phyloP scores from a whole-genome alignment of 805 yeast species.

The Myxozyma mucilagina region DNA sequence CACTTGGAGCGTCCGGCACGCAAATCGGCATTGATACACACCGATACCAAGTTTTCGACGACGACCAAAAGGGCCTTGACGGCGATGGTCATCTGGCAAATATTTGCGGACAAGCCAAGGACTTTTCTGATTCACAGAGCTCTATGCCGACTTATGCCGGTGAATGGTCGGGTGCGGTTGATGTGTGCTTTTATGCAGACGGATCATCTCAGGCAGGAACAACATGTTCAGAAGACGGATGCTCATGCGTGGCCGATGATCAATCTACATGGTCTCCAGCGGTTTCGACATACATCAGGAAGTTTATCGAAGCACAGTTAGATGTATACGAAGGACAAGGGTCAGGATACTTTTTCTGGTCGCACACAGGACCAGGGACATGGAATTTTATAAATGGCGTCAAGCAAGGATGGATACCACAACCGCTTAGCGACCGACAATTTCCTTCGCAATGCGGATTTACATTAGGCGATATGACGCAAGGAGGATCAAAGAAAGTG shows the following conservation, averaged over 20 bases:
- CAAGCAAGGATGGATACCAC: conserved; percentile 68
- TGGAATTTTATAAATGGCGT: conserved; percentile 77
- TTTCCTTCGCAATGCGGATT: conserved; percentile 67
- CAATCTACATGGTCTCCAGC: conserved; percentile 58
- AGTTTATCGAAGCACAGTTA: conserved; percentile 82
- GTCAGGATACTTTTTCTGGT: conserved; percentile 91
- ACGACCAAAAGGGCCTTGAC: conserved; percentile 41
- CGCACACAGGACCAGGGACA: conserved; percentile 80
- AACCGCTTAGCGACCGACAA: conserved; percentile 67
- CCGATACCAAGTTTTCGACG: conserved; percentile 80
- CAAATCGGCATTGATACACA: conserved; percentile 84
- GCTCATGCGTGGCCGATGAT: conserved; percentile 47
- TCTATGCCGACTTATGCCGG: conserved; percentile 55
- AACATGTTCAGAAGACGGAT: conserved; percentile 72
- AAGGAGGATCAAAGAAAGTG: too few species aligned
- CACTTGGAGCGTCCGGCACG: conserved; percentile 39
- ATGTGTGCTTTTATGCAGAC: conserved; percentile 25
- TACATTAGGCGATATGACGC: conserved; percentile 7
- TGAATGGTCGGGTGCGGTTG: conserved; percentile 82
- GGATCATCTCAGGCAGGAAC: conserved; percentile 85
- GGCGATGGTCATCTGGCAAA: conserved; percentile 17
- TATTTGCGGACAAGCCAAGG: conserved; percentile 13
- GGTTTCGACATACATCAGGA: conserved; percentile 59
- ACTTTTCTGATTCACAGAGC: conserved; percentile 7
- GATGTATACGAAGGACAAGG: conserved; percentile 68